These are phyloP conservation scores for Sordaria brevicollis DNA, from an alignment of 495 filamentous ascomycete genomes.

Conservation along the genomic window DNA sequence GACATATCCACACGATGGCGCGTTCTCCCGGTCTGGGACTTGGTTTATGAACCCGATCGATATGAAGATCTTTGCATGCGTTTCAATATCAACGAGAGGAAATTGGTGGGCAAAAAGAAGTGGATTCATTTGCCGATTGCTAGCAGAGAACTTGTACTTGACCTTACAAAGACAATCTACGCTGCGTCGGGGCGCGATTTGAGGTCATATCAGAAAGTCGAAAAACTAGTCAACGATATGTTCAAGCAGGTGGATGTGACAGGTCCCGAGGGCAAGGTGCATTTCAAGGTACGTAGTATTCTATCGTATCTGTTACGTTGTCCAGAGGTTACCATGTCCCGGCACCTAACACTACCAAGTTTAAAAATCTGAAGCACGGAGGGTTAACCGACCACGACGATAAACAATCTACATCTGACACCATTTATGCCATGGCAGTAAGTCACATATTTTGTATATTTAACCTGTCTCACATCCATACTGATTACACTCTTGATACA, in stretches of 20 bases:
- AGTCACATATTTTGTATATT: neutral
- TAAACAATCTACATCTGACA: neutral
- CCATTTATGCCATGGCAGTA: neutral
- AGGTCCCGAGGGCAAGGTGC: neutral
- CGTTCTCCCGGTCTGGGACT: neutral
- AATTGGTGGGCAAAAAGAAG: neutral
- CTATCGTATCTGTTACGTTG: neutral
- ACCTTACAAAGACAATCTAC: neutral
- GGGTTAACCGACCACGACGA: neutral
- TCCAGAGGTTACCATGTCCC: neutral
- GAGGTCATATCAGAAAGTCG: neutral
- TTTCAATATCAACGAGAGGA: neutral
- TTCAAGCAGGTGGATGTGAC: constrained; percentile 1
- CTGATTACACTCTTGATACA: neutral
- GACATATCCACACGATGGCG: neutral
- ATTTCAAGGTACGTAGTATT: neutral
- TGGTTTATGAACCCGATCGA: neutral
- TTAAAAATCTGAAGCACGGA: neutral
- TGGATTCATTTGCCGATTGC: constrained; percentile 3
- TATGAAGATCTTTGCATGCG: neutral
- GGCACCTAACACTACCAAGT: neutral
- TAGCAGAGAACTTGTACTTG: neutral
- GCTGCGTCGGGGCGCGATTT: neutral
- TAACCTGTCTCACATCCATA: neutral
- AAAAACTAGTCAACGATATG: neutral